phyloP scores from a whole-genome alignment of 352 stramenopile species.

The Phytophthora syringae region DNA sequence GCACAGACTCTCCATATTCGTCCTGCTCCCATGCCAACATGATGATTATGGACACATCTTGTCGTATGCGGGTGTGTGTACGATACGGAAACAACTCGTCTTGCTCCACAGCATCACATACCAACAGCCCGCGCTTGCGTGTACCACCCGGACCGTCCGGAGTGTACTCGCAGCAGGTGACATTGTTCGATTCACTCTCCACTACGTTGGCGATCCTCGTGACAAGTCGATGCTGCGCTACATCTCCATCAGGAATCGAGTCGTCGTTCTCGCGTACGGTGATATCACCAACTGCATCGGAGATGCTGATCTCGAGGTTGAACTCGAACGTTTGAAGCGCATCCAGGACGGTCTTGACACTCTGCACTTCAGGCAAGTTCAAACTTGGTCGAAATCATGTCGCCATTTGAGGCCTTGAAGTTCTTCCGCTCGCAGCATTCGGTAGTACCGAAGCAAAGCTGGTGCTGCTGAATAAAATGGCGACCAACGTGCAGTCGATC shows the following conservation, averaged over 20 bases:
- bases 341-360: slow-evolving; percentile 36
- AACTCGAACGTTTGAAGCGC: slow-evolving; percentile 36
- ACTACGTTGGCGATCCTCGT: slow-evolving; percentile 29
- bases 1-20: slow-evolving; percentile 13
- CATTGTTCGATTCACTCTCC: slow-evolving; percentile 38
- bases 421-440: slow-evolving; percentile 41
- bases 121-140: slow-evolving; percentile 24
- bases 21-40: slow-evolving; percentile 10
- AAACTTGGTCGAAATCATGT: slow-evolving; percentile 36
- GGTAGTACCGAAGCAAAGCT: slow-evolving; percentile 19
- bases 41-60: slow-evolving; percentile 37
- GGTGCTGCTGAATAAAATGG: slow-evolving; percentile 22
- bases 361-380: slow-evolving; percentile 31
- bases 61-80: slow-evolving; percentile 32
- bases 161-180: slow-evolving; percentile 37
- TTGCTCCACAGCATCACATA: slow-evolving; percentile 43
- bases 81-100: slow-evolving; percentile 54
- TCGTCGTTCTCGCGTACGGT: slow-evolving; percentile 55
- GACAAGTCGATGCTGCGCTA: slow-evolving; percentile 41
- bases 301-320: slow-evolving; percentile 53
- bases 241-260: slow-evolving; percentile 7
- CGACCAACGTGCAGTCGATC: slow-evolving; percentile 24
- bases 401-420: slow-evolving; percentile 34
- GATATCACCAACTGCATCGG: slow-evolving; percentile 40
- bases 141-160: not conserved